Evolutionary conservation across 78 protist species (phyloP).

Genomic region (Isochrysis galbana): DNA sequence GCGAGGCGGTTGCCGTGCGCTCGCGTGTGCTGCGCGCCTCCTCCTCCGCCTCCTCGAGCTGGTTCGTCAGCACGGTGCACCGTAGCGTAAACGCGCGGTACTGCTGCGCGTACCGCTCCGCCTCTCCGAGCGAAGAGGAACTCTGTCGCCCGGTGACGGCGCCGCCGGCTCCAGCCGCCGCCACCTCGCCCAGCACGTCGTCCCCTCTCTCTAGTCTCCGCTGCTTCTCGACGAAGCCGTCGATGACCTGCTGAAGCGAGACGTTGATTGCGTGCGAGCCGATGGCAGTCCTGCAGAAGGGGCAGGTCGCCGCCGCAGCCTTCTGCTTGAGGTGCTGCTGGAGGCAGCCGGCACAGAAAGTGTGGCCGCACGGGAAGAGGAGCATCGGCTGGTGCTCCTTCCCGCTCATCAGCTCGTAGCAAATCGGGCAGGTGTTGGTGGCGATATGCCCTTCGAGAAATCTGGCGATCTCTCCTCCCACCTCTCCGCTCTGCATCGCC

Average conservation of each 20-base stretch:
- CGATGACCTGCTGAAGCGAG: background rate
- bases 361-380: constrained; percentile 39
- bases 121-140: background rate
- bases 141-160: background rate
- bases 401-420: constrained; percentile 30
- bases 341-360: constrained; percentile 13
- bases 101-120: background rate
- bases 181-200: background rate
- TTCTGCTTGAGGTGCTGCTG: background rate
- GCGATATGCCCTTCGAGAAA: background rate
- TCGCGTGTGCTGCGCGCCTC: background rate
- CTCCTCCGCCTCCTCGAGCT: background rate
- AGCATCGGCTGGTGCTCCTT: background rate
- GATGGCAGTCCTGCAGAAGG: background rate
- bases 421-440: constrained; percentile 32
- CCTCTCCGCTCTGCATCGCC: background rate
- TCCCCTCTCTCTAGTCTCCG: background rate
- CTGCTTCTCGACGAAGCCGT: background rate
- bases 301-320: constrained; percentile 45
- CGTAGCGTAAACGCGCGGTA: background rate
- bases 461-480: background rate
- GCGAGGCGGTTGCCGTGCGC: background rate
- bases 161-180: background rate
- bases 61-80: background rate
- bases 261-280: constrained; percentile 8